These are phyloP conservation scores for Ustilago sp. DNA, from an alignment of 1,284 basidiomycete genomes.

Conservation along the genomic window DNA sequence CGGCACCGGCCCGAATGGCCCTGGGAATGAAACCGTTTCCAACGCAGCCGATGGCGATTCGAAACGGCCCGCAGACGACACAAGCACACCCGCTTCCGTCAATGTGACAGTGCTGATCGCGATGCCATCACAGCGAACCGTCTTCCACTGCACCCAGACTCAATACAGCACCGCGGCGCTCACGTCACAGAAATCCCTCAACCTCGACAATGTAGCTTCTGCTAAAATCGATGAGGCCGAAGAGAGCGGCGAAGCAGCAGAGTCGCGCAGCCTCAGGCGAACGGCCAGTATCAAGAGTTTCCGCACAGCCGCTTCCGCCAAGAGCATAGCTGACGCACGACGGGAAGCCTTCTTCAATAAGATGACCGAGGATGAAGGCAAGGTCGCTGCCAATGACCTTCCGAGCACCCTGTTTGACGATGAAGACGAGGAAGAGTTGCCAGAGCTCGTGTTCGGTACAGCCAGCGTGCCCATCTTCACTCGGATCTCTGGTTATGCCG, in stretches of 20 bases:
- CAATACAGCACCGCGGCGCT: slow-evolving; percentile 19
- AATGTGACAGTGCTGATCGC: slow-evolving; percentile 64
- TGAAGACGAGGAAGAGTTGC: slow-evolving; percentile 63
- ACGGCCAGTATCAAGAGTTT: slow-evolving; percentile 59
- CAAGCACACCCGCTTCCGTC: slow-evolving; percentile 48
- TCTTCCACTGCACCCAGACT: slow-evolving; percentile 43
- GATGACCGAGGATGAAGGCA: slow-evolving; percentile 34
- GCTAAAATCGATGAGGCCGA: slow-evolving; percentile 52
- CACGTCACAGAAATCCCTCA: slow-evolving; percentile 31
- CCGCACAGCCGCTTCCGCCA: slow-evolving; percentile 45
- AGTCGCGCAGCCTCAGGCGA: slow-evolving; percentile 33
- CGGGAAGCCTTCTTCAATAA: slow-evolving; percentile 60
- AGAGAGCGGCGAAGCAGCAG: slow-evolving; percentile 27
- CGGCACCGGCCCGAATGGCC: not conserved
- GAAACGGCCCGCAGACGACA: slow-evolving; percentile 15
- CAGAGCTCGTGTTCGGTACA: slow-evolving; percentile 64
- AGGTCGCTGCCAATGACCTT: slow-evolving; percentile 14
- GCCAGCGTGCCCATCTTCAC: slow-evolving; percentile 63
- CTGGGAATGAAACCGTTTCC: slow-evolving; percentile 9
- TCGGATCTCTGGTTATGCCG: slow-evolving; percentile 12
- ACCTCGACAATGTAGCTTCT: slow-evolving; percentile 21
- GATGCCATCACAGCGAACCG: slow-evolving; percentile 62
- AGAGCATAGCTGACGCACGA: slow-evolving; percentile 57
- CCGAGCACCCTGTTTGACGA: slow-evolving; percentile 40
- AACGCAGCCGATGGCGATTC: slow-evolving; percentile 10